These are phyloP conservation scores for Antrodiella citrinella DNA, from an alignment of 768 basidiomycete species.

Conservation along the genomic window DNA sequence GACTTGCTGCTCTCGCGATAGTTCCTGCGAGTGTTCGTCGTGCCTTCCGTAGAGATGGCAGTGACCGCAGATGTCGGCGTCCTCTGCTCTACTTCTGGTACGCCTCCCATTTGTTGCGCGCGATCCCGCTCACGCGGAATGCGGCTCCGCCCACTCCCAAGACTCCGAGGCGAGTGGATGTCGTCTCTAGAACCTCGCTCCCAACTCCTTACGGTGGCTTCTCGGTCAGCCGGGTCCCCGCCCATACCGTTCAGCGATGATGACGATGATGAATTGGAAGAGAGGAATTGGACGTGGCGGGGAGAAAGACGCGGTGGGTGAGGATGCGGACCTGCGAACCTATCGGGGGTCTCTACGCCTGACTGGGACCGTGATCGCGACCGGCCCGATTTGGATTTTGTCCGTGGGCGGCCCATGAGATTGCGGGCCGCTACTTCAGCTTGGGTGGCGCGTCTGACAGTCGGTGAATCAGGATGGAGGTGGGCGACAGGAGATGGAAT, in stretches of 20 bases:
- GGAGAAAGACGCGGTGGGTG: slow-evolving; percentile 37
- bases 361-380: slow-evolving; percentile 35
- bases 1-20: slow-evolving; percentile 18
- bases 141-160: slow-evolving; percentile 38
- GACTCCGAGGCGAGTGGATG: slow-evolving; percentile 29
- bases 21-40: slow-evolving; percentile 9
- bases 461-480: slow-evolving; percentile 27
- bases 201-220: slow-evolving; percentile 25
- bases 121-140: slow-evolving; percentile 53
- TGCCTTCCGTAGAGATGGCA: slow-evolving; percentile 5
- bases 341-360: slow-evolving; percentile 57
- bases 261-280: slow-evolving; percentile 24
- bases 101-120: slow-evolving; percentile 34
- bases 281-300: slow-evolving; percentile 44
- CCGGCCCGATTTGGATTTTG: slow-evolving; percentile 22
- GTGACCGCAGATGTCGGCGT: slow-evolving; percentile 46
- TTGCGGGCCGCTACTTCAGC: slow-evolving; percentile 12
- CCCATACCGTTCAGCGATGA: slow-evolving; percentile 32
- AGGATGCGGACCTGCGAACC: slow-evolving; percentile 45
- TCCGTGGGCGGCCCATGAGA: slow-evolving; percentile 8
- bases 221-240: slow-evolving; percentile 16
- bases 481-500: too few species aligned
- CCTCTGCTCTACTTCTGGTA: too few species aligned
- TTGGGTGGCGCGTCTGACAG: slow-evolving; percentile 16
- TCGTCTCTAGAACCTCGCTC: slow-evolving; percentile 48